These are phyloP conservation scores for Ophiostoma sp. DNA, from an alignment of 2,329 filamentous ascomycete species.

Conservation along the genomic window DNA sequence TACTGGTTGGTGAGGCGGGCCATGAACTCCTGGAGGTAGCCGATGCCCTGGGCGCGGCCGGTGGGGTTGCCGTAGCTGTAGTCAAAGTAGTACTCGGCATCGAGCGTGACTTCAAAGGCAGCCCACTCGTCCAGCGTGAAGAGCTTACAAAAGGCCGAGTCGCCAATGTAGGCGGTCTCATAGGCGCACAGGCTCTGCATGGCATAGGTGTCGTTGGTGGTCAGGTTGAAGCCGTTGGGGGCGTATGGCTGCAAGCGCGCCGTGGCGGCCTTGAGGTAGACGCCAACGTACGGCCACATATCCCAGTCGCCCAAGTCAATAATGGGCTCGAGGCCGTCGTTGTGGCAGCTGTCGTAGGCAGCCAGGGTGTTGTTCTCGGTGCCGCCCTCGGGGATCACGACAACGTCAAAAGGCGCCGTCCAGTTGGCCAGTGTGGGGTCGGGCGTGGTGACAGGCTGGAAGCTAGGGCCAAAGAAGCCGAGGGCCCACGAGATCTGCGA, in stretches of 20 bases:
- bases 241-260: conserved; percentile 43
- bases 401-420: conserved; percentile 42
- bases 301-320: conserved; percentile 39
- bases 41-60: conserved; percentile 48
- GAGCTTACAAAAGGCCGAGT: conserved; percentile 47
- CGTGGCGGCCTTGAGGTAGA: conserved; percentile 43
- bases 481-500: conserved; percentile 50
- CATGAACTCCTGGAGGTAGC: conserved; percentile 48
- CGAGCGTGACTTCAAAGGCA: conserved; percentile 49
- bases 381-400: conserved; percentile 47
- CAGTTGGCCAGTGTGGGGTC: conserved; percentile 38
- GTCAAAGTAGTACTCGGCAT: conserved; percentile 48
- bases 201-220: conserved; percentile 45
- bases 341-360: conserved; percentile 46
- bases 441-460: conserved; percentile 32
- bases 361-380: conserved; percentile 50
- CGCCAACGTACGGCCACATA: conserved; percentile 41
- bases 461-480: conserved; percentile 48
- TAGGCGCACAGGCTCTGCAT: conserved; percentile 52
- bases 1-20: conserved; percentile 44
- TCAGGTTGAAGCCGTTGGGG: conserved; percentile 45
- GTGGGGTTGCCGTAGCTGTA: conserved; percentile 45
- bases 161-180: conserved; percentile 46
- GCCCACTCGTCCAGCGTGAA: conserved; percentile 58
- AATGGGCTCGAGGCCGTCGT: conserved; percentile 35